These are phyloP conservation scores for Cicer bijugum DNA, from an alignment of 306 rosid species.

Conservation along the genomic window DNA sequence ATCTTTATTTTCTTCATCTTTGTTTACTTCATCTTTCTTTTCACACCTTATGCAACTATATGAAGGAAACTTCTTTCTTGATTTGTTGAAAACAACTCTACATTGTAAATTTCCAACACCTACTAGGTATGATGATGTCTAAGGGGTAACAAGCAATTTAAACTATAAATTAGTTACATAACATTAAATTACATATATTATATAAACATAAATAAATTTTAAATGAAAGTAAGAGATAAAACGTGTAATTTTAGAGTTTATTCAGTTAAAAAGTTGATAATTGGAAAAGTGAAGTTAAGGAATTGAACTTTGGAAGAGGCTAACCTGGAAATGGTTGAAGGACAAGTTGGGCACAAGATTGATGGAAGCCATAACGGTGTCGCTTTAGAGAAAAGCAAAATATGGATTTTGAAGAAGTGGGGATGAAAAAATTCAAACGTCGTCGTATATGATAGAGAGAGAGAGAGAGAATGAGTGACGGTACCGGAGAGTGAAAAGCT, in stretches of 20 bases:
- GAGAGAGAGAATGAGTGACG: background rate
- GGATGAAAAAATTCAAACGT: slow-evolving; percentile 11
- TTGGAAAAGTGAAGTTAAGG: background rate
- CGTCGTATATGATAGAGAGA: background rate
- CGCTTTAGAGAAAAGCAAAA: background rate
- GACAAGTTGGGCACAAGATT: slow-evolving; percentile 53
- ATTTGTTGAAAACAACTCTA: slow-evolving; percentile 55
- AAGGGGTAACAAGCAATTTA: slow-evolving; percentile 39
- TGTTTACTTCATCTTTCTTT: slow-evolving; percentile 56
- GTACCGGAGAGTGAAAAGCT: background rate
- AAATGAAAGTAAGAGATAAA: slow-evolving; percentile 9
- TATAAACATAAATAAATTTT: background rate
- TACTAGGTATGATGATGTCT: slow-evolving; percentile 65
- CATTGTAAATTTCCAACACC: slow-evolving; percentile 62
- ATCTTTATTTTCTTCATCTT: slow-evolving; percentile 52
- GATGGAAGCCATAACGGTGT: slow-evolving; percentile 47
- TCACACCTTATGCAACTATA: slow-evolving; percentile 69
- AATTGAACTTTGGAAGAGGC: slow-evolving; percentile 33
- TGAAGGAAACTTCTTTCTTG: slow-evolving; percentile 50
- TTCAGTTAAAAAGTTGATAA: slow-evolving; percentile 4
- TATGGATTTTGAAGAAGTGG: background rate
- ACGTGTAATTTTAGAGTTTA: background rate
- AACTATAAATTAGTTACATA: slow-evolving; percentile 41
- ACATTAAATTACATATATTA: background rate
- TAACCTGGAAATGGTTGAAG: slow-evolving; percentile 68